Base-by-base conservation (phyloP, 2,329 filamentous ascomycete genomes). In the Talaromyces sp. region DNA sequence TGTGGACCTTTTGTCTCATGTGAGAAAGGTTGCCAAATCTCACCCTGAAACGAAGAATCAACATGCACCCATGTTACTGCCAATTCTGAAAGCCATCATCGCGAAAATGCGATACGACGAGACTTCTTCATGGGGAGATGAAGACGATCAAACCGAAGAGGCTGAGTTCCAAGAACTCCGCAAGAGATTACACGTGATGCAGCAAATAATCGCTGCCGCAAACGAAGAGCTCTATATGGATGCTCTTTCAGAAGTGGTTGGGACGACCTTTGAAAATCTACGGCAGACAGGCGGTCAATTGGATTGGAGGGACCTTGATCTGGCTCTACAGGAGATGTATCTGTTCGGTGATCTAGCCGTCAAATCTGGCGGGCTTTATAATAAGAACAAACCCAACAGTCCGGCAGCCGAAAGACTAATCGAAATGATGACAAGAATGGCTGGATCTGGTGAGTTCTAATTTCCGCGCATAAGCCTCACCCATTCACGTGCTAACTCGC, bases 81-180 rank as follows among this genome's bases (percentile, higher is more conserved):
- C 92, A 4, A 92, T 98, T 58, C 81, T 99, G 62, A 91, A 96
- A 73, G 92, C 92, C 60, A 94, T 98, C 69, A 90, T 99, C 63
- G 83, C 86, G 61, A 99, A 99, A 79, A 97, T 98, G 92, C 89
- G 94, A 72, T 98, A 96, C 72, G 95, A 99, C 69, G 94, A 97
- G 73, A 97, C 94, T 5, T 90, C 91, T 1, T 89, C 86, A 23
- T 98, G 94, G 94, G 94, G 93, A 42, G 88, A 93, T 62, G 93
- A 97, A 72, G 92, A 96, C 68, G 93, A 96, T 68, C 89, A 96
- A 75, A 96, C 92, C 1, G 95, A 98, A 69, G 95, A 99, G 77
- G 95, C 94, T 30, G 95, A 99, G 73, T 99, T 99, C 69, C 91
- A 96, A 72, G 95, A 99, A 68, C 83, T 99, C 59, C 87, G 96